phyloP scores from a whole-genome alignment of 257 asterid genomes.

The Echium plantagineum region DNA sequence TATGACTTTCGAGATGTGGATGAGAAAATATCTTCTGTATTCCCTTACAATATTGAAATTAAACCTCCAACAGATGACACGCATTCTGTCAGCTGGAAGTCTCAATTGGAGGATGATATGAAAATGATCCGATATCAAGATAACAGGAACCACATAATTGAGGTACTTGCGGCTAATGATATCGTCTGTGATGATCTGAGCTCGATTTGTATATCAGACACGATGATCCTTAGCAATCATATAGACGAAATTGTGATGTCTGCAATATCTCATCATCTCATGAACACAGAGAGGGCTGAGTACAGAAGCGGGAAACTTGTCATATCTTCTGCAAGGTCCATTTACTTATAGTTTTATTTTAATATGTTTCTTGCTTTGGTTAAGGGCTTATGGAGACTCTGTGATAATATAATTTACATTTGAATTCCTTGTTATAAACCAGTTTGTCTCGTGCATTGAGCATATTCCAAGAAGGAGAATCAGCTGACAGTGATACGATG shows the following conservation, averaged over 20 bases:
- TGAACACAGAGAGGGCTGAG: neutral
- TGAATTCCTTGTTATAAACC: neutral
- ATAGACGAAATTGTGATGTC: slow-evolving; percentile 1
- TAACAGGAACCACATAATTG: slow-evolving; percentile 4
- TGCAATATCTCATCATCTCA: neutral
- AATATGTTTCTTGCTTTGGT: neutral
- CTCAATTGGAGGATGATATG: slow-evolving; percentile 3
- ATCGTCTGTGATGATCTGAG: slow-evolving; percentile 1
- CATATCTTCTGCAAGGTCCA: neutral
- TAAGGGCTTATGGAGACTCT: neutral
- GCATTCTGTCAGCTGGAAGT: neutral
- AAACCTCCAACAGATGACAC: neutral
- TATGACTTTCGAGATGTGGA: neutral
- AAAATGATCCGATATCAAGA: slow-evolving; percentile 1
- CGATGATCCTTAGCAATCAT: neutral
- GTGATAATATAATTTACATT: neutral
- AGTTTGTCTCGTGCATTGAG: slow-evolving; percentile 1
- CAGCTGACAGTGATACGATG: neutral
- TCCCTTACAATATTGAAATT: slow-evolving; percentile 1
- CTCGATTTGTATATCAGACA: neutral
- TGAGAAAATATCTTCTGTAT: slow-evolving; percentile 1
- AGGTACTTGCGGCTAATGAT: neutral
- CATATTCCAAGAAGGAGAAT: slow-evolving; percentile 1
- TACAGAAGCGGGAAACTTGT: slow-evolving; percentile 1
- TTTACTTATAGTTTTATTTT: too few relatives aligned